Evolutionary conservation across 345 rosid genomes (phyloP), one percentile per base, ranked within the genome.

Genomic region (Passiflora organensis): DNA sequence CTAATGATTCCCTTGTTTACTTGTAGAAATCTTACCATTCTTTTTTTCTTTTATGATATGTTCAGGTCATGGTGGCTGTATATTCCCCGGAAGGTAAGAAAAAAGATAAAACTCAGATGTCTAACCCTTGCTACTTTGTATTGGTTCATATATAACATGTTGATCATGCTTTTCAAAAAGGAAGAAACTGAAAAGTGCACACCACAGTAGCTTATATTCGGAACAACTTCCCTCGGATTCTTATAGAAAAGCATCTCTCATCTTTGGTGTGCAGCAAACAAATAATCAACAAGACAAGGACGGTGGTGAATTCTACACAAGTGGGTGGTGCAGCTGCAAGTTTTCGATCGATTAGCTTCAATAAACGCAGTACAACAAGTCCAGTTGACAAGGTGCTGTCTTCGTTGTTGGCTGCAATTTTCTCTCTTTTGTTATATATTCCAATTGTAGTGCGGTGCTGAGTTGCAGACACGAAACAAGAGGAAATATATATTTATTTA

Each of bases 1-100:
- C 1, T 37, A 13, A 18, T 21, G 24, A 32, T 20, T n/a, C 13
- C 1, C 5, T n/a, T 19, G 23, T 25, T 13, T 16, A 18, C 20
- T 21, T 38, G 47, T n/a, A 2, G 28, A 3, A 51, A 21, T 57
- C 59, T 73, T 44, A 66, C 41, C 16, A 4, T 36, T 46, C 2
- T 48, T 58, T 53, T 47, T 63, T 49, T 43, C 56, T 13, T 59
- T 70, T 52, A 52, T 60, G 53, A n/a, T 60, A 8, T 57, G 64
- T 73, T 54, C 82, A 91, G 97, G 96, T 77, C 96, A 82, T 64
- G 96, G 89, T 58, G 81, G 77, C 78, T 91, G 98, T 81, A 71
- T 77, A 66, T 91, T 88, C 79, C 93, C 90, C 6, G 98, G 98
- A 77, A 91, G 98, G 98, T 91, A 72, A 69, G 77, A 36, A 58